phyloP scores from a whole-genome alignment of 1,284 basidiomycete genomes.

The Cutaneotrichosporon curvatum region DNA sequence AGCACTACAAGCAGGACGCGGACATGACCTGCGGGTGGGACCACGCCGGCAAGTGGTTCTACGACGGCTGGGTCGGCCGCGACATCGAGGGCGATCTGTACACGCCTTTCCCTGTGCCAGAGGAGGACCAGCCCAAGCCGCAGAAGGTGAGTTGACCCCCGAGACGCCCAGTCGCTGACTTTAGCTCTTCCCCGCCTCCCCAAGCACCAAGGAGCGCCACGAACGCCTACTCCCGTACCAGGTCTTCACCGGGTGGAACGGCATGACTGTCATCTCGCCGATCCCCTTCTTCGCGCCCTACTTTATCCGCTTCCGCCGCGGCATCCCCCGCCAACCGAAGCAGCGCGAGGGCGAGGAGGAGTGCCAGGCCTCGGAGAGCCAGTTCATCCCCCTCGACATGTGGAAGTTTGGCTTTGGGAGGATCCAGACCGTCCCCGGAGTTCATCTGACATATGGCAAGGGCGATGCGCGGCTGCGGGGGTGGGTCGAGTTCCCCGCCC shows the following conservation, averaged over 20 bases:
- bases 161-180: not conserved
- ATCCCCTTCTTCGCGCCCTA: conserved; percentile 39
- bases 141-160: conserved; percentile 32
- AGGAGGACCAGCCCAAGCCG: conserved; percentile 38
- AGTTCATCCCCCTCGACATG: conserved; percentile 45
- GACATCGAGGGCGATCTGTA: conserved; percentile 44
- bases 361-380: conserved; percentile 41
- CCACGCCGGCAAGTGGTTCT: conserved; percentile 46
- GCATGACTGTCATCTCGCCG: conserved; percentile 47
- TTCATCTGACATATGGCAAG: conserved; percentile 41
- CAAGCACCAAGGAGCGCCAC: conserved; percentile 32
- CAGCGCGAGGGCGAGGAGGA: conserved; percentile 20
- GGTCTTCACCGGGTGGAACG: conserved; percentile 55
- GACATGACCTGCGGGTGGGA: conserved; percentile 49
- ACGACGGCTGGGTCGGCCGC: conserved; percentile 49
- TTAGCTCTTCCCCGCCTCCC: conserved; percentile 38
- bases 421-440: conserved; percentile 40
- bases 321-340: conserved; percentile 22
- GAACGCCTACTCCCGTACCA: conserved; percentile 42
- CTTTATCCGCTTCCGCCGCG: conserved; percentile 38
- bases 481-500: conserved; percentile 32
- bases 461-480: conserved; percentile 37
- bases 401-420: conserved; percentile 45
- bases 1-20: conserved; percentile 44
- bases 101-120: conserved; percentile 41